Conservation (phyloP, 2,329 filamentous ascomycete species). For the Cryphonectria naterciae region DNA sequence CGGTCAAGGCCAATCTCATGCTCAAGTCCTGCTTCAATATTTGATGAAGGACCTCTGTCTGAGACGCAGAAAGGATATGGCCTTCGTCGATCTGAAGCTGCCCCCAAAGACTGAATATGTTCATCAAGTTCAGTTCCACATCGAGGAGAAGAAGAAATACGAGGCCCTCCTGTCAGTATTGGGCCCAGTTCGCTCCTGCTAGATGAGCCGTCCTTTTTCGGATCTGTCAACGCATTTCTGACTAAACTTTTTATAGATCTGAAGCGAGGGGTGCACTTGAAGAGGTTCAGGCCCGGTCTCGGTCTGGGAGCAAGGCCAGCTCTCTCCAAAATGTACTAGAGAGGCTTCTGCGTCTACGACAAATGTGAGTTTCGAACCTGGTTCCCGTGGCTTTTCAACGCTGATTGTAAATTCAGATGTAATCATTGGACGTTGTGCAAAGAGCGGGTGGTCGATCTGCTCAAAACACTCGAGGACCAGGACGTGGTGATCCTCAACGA, state of each 20-base stretch:
- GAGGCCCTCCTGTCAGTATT: conserved; percentile 66
- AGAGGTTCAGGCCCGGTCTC: conserved; percentile 56
- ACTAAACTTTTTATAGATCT: conserved; percentile 45
- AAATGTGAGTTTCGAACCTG: conserved; percentile 57
- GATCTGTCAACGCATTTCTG: neutral
- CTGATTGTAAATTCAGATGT: conserved; percentile 54
- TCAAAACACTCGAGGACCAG: conserved; percentile 69
- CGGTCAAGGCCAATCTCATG: conserved; percentile 57
- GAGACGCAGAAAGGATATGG: conserved; percentile 84
- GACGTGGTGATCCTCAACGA: conserved; percentile 70
- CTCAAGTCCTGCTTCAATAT: conserved; percentile 69
- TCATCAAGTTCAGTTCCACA: conserved; percentile 72
- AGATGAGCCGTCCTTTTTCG: neutral
- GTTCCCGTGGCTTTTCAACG: conserved; percentile 26
- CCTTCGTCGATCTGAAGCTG: conserved; percentile 79
- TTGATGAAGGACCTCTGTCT: conserved; percentile 83
- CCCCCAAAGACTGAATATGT: conserved; percentile 79
- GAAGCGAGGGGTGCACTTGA: conserved; percentile 76
- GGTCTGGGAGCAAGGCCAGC: conserved; percentile 47
- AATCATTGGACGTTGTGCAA: conserved; percentile 87
- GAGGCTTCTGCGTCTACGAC: conserved; percentile 78
- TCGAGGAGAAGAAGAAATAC: conserved; percentile 78
- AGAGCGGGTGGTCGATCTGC: conserved; percentile 72
- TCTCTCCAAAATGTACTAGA: conserved; percentile 79
- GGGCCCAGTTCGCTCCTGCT: conserved; percentile 33